Evolutionary conservation across 108 stramenopile species (phyloP), one percentile per base, ranked within the genome.

Genomic region (Pelagomonas calceolata): DNA sequence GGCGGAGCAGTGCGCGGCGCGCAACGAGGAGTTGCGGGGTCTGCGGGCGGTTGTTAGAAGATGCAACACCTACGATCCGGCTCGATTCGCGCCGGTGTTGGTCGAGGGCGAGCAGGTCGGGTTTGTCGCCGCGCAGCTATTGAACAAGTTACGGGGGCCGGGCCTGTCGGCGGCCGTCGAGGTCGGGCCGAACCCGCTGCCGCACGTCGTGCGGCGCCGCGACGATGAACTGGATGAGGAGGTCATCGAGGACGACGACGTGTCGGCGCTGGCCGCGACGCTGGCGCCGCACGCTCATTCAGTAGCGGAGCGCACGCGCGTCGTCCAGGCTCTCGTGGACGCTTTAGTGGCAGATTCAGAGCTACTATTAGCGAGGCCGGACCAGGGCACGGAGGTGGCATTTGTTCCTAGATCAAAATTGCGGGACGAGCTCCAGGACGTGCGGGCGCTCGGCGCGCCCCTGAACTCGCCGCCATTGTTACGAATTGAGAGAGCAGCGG

Each of bases 1-100:
- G 21, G 43, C 72, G 14, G 66, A 74, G 26, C 74, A 74, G 32
- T 60, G 51, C 51, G 21, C 1, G 7, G 51, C 51, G 51, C 51
- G 51, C 21, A 17, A 26, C 21, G 60, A 68, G 46, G 68, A 36
- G 43, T 12, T 30, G n/a, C 68, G 74, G 0, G 68, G 69, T 26
- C 76, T 77, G 15, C 74, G 75, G 0, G 74, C 32, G 34, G 76
- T 73, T 32, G 74, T 74, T 4, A 46, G 70, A 30, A 69, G 76
- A 36, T 77, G 76, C 43, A 77, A 77, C 34, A 35, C 39, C 7
- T 75, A 70, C 70, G 33, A 69, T 29, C 34, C 44, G 0, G 29
- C n/a, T 30, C 68, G 74, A 30, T 77, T 70, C 69, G n/a, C 51
- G 30, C 76, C 76, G 0, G 76, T 77, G 31, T 70, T 32, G 69